These are phyloP conservation scores for Aspergillus bridgeri DNA, from an alignment of 495 filamentous ascomycete species.

Conservation along the genomic window DNA sequence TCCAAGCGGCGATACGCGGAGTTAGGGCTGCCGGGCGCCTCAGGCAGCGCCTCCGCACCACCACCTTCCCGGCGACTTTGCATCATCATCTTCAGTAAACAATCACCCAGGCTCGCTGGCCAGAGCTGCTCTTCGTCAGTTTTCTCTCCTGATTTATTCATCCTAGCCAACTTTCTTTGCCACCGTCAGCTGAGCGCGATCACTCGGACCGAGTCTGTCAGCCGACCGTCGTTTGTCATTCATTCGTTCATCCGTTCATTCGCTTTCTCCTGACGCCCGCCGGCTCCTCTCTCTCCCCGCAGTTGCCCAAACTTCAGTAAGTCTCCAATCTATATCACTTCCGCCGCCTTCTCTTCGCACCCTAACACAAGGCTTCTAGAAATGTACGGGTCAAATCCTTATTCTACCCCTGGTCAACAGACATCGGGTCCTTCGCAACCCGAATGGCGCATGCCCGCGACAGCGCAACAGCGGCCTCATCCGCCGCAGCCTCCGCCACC, in stretches of 20 bases:
- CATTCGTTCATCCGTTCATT: background rate
- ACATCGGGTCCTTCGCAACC: constrained; percentile 32
- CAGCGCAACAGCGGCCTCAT: constrained; percentile 15
- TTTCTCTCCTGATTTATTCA: background rate
- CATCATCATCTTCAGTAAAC: background rate
- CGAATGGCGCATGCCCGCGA: constrained; percentile 40
- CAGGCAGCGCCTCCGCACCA: background rate
- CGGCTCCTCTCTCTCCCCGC: background rate
- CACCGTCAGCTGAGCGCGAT: background rate
- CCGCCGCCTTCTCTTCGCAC: background rate
- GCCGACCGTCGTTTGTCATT: background rate
- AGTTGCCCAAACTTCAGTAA: background rate
- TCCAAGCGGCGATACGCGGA: background rate
- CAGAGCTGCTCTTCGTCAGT: background rate
- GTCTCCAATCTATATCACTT: background rate
- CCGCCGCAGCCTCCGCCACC: constrained; percentile 15
- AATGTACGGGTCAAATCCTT: constrained; percentile 31
- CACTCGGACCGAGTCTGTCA: background rate
- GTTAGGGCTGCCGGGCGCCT: background rate
- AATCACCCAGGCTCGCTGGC: background rate
- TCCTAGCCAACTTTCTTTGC: background rate
- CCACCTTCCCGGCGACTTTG: background rate
- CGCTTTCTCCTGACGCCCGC: background rate
- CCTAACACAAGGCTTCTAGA: constrained; percentile 1
- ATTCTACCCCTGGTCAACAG: constrained; percentile 18